Base-by-base conservation (phyloP, 768 basidiomycete genomes). In the Naganishia kalamii region DNA sequence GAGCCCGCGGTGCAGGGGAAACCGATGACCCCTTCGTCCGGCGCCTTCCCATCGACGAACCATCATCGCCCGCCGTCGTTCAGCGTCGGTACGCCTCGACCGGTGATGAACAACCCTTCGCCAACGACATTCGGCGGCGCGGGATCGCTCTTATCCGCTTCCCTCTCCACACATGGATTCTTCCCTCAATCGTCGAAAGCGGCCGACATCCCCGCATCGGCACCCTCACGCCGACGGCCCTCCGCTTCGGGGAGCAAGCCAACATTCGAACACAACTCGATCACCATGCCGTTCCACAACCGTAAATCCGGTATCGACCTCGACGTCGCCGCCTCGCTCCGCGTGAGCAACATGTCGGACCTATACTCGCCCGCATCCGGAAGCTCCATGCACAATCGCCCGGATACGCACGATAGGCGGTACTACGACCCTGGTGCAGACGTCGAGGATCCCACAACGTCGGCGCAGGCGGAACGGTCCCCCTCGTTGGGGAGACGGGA, bases 291-390 rank as follows among this genome's bases (percentile, higher is more conserved):
- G 10, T 60, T 47, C 35, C 61, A 65, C 12, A 51, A 40, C 3
- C 50, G 51, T 0, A 62, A 48, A 43, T 50, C 47, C 4, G 57
- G 62, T 15, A 43, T 64, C 27, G 66, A 70, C 52, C 51, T 65
- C 23, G 69, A 70, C 37, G 52, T 70, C 35, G 66, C 66, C 0
- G 59, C 62, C 4, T 62, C 57, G 29, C 49, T 70, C 52, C 33
- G 66, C 17, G 52, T 68, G 11, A 60, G 52, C 4, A 29, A 68
- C 37, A 57, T 68, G 43, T 30, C 40, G 25, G 63, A 64, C 15
- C 23, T 43, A n/a, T 64, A 52, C 30, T 27, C 33, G 11, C 44
- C 19, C 43, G 44, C 23, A 7, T 40, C 49, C 21, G 17, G 12
- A 10, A 47, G n/a, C 23, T 8, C 5, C 7, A 19, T 19, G 29